phyloP scores from a whole-genome alignment of 2,329 filamentous ascomycete genomes.

The Monosporascus sp. region DNA sequence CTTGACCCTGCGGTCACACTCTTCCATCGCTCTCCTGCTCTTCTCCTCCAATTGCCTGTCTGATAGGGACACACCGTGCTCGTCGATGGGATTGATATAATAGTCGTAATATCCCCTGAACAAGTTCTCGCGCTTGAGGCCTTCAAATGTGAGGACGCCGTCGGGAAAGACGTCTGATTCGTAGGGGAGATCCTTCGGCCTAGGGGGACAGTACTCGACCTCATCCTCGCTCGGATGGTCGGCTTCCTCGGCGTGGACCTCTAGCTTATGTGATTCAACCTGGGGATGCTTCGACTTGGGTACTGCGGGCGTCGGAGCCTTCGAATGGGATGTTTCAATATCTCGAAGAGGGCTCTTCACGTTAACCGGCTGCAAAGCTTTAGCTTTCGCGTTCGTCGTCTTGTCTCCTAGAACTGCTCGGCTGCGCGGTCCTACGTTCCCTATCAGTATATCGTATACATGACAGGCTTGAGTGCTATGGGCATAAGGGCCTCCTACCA shows the following conservation, averaged over 20 bases:
- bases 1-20: conserved; percentile 62
- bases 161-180: conserved; percentile 64
- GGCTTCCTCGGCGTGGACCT: conserved; percentile 51
- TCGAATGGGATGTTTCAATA: conserved; percentile 57
- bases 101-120: conserved; percentile 57
- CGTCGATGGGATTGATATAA: conserved; percentile 59
- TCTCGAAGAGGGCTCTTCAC: conserved; percentile 56
- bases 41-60: conserved; percentile 57
- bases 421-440: conserved; percentile 51
- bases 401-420: conserved; percentile 88
- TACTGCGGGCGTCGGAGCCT: conserved; percentile 52
- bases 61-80: conserved; percentile 58
- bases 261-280: conserved; percentile 53
- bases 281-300: conserved; percentile 52
- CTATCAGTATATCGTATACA: conserved; percentile 1
- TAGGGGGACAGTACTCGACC: conserved; percentile 85
- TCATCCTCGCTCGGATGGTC: conserved; percentile 58
- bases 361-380: conserved; percentile 59
- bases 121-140: conserved; percentile 52
- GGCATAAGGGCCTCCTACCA: conserved; percentile 47
- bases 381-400: conserved; percentile 89
- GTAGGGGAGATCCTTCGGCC: conserved; percentile 59
- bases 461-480: background rate
- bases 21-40: conserved; percentile 45
- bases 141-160: conserved; percentile 50